A percentile compares a stretch with the other conserved stretches of the same genome.
Evolutionary conservation across 768 basidiomycete genomes (phyloP).

Genomic region (Tylopilus plumbeoviolaceoides): DNA sequence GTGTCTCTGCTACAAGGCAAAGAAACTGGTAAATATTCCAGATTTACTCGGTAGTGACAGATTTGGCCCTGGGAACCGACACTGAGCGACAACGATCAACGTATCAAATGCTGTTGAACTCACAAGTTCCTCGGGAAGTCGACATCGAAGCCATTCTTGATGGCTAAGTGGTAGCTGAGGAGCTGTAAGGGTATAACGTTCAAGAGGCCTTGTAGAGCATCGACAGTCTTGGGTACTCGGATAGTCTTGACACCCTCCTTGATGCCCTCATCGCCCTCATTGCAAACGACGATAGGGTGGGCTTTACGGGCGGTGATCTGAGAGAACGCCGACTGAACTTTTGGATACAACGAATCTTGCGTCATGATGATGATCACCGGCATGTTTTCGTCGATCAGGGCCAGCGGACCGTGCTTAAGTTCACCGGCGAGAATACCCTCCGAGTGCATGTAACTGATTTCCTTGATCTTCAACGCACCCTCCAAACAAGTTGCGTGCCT

Average conservation of each 20-base stretch:
- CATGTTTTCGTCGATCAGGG: constrained; percentile 98
- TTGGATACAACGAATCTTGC: constrained; percentile 95
- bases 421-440: constrained; percentile 94
- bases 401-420: constrained; percentile 97
- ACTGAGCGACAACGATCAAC: constrained; percentile 6
- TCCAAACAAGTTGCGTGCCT: constrained; percentile 96
- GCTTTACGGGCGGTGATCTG: constrained; percentile 99
- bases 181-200: constrained; percentile 97
- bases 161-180: constrained; percentile 92
- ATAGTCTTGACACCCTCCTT: constrained; percentile 76
- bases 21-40: background rate
- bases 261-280: constrained; percentile 84
- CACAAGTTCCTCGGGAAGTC: constrained; percentile 97
- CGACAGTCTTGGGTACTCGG: constrained; percentile 91
- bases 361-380: constrained; percentile 99
- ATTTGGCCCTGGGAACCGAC: constrained; percentile 55
- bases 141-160: constrained; percentile 94
- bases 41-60: constrained; percentile 67
- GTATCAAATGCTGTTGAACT: constrained; percentile 31
- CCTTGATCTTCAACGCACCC: constrained; percentile 99
- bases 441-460: constrained; percentile 76
- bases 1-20: background rate
- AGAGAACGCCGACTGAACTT: constrained; percentile 93
- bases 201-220: constrained; percentile 90
- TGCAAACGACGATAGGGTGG: constrained; percentile 91